These are phyloP conservation scores for Histomonas meleagridis DNA, from an alignment of 208 protist genomes.

Conservation along the genomic window DNA sequence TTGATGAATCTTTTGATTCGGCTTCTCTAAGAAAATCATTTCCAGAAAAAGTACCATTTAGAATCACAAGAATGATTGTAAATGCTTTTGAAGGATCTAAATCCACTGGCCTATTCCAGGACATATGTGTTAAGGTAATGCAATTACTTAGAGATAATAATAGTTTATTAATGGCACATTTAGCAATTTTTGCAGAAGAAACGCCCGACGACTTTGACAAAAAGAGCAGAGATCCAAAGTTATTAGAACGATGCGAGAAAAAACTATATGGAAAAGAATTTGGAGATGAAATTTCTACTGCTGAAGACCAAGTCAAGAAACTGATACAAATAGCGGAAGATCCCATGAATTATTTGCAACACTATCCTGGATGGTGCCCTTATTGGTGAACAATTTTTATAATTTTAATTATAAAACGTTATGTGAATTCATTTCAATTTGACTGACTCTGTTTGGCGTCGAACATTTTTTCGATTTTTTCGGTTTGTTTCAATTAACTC, in stretches of 20 bases:
- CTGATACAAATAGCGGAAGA: background rate
- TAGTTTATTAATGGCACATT: background rate
- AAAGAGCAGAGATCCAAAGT: no score
- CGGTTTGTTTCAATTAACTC: no score
- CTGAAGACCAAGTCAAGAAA: background rate
- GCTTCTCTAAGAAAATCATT: slow-evolving; percentile 62
- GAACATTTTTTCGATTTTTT: no score
- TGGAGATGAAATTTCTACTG: no score
- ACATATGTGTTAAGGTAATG: background rate
- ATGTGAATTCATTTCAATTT: no score
- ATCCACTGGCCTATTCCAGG: background rate
- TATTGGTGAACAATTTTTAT: background rate
- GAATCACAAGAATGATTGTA: slow-evolving; percentile 81
- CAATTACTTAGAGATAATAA: background rate
- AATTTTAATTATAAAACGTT: no score
- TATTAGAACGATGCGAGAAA: no score
- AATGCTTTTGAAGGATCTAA: slow-evolving; percentile 65
- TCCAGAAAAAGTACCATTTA: slow-evolving; percentile 80
- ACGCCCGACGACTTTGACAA: no score
- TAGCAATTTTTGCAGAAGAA: background rate
- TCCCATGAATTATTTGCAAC: background rate
- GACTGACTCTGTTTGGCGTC: no score
- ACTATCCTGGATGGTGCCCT: background rate
- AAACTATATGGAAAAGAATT: no score
- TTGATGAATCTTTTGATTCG: slow-evolving; percentile 84